Evolutionary conservation across 139 green algal genomes (phyloP), one percentile per base, ranked within the genome.

Genomic region (Tetradesmus obliquus): DNA sequence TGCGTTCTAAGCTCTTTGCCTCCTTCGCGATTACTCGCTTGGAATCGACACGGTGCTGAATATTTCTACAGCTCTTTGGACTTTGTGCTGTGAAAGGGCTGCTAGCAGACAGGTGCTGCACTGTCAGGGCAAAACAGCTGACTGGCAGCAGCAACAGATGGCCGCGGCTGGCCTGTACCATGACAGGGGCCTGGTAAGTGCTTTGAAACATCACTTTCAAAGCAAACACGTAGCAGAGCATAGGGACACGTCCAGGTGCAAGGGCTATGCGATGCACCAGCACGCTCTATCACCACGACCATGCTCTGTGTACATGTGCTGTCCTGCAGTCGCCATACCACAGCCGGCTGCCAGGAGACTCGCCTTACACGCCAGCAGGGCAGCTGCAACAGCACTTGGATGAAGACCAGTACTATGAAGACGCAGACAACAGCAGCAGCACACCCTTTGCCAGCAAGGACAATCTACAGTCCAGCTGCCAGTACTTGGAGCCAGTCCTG

Each of bases 401-500:
- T 60, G 17, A 19, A 57, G 9, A 51, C 2, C 57, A 71, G 55
- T 32, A 32, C 22, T 53, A 51, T 71, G 60, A 10, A 71, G 60
- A 19, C 19, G 60, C 15, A 71, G 60, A 71, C 19, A 54, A 66
- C 82, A 69, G 54, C 54, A 57, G 82, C 54, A 15, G 55, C 57
- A 57, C 19, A 57, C 87, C 87, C 3, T 91, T 91, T 79, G 87
- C 87, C 58, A 79, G 6, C 20, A 6, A 3, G 3, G 55, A 69
- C 19, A 85, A n/a, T 9, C 13, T 85, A 2, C 74, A 17, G 12
- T 15, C 55, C 1, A 84, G 87, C 55, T 15, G 32, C 1, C 17
- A 51, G 54, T 91, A 85, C 57, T 22, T 91, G 69, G 53, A 91
- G 74, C 74, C 72, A 10, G 87, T 69, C 10, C 55, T 91, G 22